Evolutionary conservation across 768 basidiomycete species (phyloP), one percentile per base, ranked within the genome.

Genomic region (Auricularia auricula-judae): DNA sequence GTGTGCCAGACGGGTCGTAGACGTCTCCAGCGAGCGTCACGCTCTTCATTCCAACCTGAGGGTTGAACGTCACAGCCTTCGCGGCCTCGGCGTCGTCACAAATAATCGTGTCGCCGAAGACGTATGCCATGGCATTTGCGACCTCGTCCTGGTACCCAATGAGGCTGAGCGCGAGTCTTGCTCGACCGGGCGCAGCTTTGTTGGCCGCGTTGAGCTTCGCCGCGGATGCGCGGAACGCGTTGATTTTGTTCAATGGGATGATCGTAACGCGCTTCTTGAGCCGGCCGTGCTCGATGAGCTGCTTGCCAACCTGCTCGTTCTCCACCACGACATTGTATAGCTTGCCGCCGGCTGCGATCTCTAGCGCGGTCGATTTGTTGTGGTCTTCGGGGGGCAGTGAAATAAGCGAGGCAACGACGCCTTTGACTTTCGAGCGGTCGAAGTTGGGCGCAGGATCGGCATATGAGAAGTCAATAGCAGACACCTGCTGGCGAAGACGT

Each of bases 21-120:
- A 97, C 85, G 71, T 98, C 97, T 2, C 97, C 97, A 2, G 92
- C 88, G 23, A 97, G 79, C 5, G 97, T 99, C 59, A 98, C 94
- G 10, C 91, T 94, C 62, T 86, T 86, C 61, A 90, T 85, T 23
- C 81, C 79, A 14, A 88, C 80, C 10, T 84, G 78, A 21, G 72
- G 76, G 64, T 85, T 79, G 78, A 98, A 98, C 0, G 97, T 97
- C 53, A 97, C 90, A 0, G 77, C 75, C 72, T 93, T 92, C 1
- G 97, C 97, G 0, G 93, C 81, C 21, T 87, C 86, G 2, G 93
- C 84, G 68, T 96, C 93, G 60, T 87, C 85, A 72, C 95, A 98
- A 72, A 99, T 87, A 66, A 98, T 81, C 2, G 91, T 92, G 73
- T 94, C 88, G 64, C 90, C 88, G 74, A 98, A 99, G 21, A 98